Conservation (phyloP, 345 rosid species). For the Euphorbia peplus region DNA sequence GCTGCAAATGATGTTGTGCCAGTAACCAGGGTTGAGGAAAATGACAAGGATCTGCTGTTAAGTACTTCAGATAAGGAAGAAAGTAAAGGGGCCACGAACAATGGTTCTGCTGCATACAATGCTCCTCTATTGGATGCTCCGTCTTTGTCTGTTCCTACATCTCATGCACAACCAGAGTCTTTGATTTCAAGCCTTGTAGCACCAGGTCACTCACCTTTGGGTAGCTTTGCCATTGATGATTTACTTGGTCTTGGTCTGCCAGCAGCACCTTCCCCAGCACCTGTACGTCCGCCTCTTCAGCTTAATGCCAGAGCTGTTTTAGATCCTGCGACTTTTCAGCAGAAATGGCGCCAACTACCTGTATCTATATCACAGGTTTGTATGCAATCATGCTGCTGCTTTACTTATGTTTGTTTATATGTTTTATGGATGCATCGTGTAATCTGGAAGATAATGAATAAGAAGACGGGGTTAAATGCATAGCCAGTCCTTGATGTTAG, state of each 20-base stretch:
- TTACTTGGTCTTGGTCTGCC: slow-evolving; percentile 71
- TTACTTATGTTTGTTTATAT: neutral
- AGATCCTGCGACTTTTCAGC: slow-evolving; percentile 81
- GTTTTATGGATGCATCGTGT: neutral
- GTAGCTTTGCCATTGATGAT: slow-evolving; percentile 78
- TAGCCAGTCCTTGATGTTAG: neutral
- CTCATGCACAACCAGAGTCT: slow-evolving; percentile 50
- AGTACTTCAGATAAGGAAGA: slow-evolving; percentile 82
- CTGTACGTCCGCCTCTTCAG: slow-evolving; percentile 61
- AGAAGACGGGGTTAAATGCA: neutral
- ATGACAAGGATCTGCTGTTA: slow-evolving; percentile 85
- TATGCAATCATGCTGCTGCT: neutral
- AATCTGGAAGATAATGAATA: neutral
- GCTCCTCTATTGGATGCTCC: slow-evolving; percentile 62
- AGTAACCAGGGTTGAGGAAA: slow-evolving; percentile 68
- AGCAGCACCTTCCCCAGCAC: slow-evolving; percentile 37
- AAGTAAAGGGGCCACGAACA: slow-evolving; percentile 42
- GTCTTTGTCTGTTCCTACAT: slow-evolving; percentile 32
- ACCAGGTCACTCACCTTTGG: slow-evolving; percentile 33
- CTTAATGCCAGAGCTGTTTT: slow-evolving; percentile 76
- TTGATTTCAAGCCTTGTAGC: slow-evolving; percentile 41
- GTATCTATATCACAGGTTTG: slow-evolving; percentile 65
- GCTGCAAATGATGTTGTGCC: slow-evolving; percentile 53
- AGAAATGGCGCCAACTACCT: slow-evolving; percentile 89
- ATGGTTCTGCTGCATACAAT: slow-evolving; percentile 64